phyloP scores from a whole-genome alignment of 768 basidiomycete genomes.

The Tricholomella constricta region DNA sequence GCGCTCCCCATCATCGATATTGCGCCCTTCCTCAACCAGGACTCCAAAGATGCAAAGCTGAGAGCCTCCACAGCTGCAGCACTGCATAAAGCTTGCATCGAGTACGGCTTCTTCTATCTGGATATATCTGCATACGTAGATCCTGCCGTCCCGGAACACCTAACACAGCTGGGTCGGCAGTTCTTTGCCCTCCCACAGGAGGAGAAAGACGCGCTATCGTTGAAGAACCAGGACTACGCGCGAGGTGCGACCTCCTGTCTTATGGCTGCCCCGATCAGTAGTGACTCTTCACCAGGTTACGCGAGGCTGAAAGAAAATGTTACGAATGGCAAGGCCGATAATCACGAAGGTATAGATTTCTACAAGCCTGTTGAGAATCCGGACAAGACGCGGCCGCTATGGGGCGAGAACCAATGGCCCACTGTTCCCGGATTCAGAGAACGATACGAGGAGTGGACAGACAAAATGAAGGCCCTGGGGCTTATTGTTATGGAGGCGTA shows the following conservation, averaged over 20 bases:
- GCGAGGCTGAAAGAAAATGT: constrained; percentile 81
- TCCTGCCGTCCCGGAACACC: constrained; percentile 60
- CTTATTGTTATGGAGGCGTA: constrained; percentile 85
- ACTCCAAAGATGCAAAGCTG: constrained; percentile 33
- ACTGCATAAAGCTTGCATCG: constrained; percentile 71
- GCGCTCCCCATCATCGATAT: constrained; percentile 74
- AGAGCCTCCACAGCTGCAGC: constrained; percentile 52
- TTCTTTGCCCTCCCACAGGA: constrained; percentile 76
- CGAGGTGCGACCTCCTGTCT: constrained; percentile 52
- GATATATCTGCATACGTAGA: constrained; percentile 64
- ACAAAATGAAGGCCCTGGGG: constrained; percentile 85
- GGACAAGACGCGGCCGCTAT: constrained; percentile 68
- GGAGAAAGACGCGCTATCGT: constrained; percentile 76
- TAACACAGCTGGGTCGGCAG: constrained; percentile 60
- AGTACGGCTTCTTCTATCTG: constrained; percentile 91
- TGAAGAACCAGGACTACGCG: constrained; percentile 70
- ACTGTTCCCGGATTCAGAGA: constrained; percentile 54
- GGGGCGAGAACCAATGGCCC: constrained; percentile 92
- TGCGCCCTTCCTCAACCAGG: constrained; percentile 55
- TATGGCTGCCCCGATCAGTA: background rate
- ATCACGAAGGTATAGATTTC: constrained; percentile 84
- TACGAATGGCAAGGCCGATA: constrained; percentile 82
- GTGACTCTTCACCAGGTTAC: constrained; percentile 57
- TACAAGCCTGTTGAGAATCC: constrained; percentile 73
- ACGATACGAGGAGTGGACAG: constrained; percentile 73